A percentile compares a stretch with the other conserved stretches of the same genome.
Evolutionary conservation across 2,329 filamentous ascomycete genomes (phyloP).

Genomic region (Nothophoma quercina): DNA sequence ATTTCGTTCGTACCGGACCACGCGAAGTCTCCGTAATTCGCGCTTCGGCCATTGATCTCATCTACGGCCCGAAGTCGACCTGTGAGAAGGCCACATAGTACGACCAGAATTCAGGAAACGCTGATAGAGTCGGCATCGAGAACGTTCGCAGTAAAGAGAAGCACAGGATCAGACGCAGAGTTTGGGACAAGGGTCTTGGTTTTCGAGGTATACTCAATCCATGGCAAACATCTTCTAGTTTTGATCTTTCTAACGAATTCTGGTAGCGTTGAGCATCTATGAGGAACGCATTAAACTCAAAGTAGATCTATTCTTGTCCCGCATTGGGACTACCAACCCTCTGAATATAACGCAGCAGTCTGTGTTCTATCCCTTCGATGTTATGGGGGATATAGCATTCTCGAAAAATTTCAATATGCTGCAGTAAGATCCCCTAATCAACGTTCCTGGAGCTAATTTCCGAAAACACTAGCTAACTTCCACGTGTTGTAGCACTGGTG

Average conservation of each 20-base stretch:
- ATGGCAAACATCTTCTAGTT: background rate
- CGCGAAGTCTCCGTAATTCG: slow-evolving; percentile 18
- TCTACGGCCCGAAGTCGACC: slow-evolving; percentile 17
- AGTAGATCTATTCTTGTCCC: background rate
- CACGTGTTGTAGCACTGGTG: background rate
- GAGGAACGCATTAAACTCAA: slow-evolving; percentile 2
- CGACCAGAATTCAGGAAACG: background rate
- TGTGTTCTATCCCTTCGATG: slow-evolving; percentile 53
- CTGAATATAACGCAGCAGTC: slow-evolving; percentile 43
- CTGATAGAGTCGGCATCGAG: slow-evolving; percentile 2
- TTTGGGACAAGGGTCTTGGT: slow-evolving; percentile 10
- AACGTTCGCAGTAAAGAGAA: slow-evolving; percentile 2
- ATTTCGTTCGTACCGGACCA: slow-evolving; percentile 26
- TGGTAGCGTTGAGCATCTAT: background rate
- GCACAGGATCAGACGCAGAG: slow-evolving; percentile 1
- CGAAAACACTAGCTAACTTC: background rate
- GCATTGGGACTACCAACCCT: background rate
- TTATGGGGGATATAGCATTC: slow-evolving; percentile 55
- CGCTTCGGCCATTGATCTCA: slow-evolving; percentile 7
- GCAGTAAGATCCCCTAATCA: background rate
- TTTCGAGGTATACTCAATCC: background rate
- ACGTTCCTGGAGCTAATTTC: background rate
- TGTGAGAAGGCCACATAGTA: slow-evolving; percentile 26
- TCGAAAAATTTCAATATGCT: slow-evolving; percentile 44
- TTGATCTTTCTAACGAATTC: background rate